phyloP scores from a whole-genome alignment of 139 green algal genomes.

The Micractinium conductrix region DNA sequence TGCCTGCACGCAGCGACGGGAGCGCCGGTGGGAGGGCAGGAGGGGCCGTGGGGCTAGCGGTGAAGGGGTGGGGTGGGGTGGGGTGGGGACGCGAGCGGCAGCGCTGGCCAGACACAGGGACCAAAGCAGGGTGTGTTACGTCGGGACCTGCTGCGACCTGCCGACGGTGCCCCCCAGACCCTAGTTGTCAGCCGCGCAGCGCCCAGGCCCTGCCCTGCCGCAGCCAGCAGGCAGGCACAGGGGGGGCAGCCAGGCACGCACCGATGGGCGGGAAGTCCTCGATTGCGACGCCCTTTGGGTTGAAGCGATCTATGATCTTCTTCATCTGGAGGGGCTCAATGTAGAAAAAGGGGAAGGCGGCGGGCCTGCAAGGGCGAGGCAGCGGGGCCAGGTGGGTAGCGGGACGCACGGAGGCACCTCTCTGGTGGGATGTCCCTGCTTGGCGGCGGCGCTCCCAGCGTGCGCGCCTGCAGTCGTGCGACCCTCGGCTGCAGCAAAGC shows the following conservation, averaged over 20 bases:
- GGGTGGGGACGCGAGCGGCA: neutral
- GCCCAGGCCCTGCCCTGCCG: neutral
- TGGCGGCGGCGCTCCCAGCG: neutral
- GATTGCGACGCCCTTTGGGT: constrained; percentile 40
- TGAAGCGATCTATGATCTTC: constrained; percentile 51
- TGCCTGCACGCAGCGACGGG: constrained; percentile 36
- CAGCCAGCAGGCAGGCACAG: neutral
- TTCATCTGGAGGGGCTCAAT: constrained; percentile 60
- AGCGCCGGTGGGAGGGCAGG: neutral
- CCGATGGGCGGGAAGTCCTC: constrained; percentile 57
- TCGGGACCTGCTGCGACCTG: too few species aligned
- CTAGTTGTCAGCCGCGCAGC: too few species aligned
- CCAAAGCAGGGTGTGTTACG: too few species aligned
- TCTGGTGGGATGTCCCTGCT: neutral
- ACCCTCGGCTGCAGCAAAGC: neutral
- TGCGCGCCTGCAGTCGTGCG: neutral
- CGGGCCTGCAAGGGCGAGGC: constrained; percentile 34
- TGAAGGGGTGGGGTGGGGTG: neutral
- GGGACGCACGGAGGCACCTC: neutral
- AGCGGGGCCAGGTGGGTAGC: neutral
- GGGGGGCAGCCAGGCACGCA: neutral
- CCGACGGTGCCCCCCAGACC: too few species aligned
- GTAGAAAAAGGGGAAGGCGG: constrained; percentile 87
- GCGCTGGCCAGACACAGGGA: too few species aligned
- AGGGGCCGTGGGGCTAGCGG: neutral